Conservation (phyloP, 2,329 filamentous ascomycete species). For the Claviceps sp. region DNA sequence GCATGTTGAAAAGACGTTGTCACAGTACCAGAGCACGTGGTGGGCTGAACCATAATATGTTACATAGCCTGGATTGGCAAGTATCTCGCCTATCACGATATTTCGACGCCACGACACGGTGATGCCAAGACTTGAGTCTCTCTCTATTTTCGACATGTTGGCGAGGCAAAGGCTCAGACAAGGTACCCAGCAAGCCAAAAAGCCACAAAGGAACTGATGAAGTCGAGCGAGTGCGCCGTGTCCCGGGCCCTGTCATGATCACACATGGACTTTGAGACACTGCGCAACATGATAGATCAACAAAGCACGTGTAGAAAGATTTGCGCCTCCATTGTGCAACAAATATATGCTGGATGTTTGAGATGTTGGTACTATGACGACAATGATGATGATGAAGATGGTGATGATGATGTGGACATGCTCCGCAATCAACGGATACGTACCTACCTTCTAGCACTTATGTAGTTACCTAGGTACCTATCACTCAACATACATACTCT, state of each 20-base stretch:
- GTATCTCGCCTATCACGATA: not conserved
- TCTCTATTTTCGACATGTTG: not conserved
- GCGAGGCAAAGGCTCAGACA: not conserved
- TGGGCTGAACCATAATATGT: not conserved
- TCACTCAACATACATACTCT: no score
- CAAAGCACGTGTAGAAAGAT: not conserved
- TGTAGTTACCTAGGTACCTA: no score
- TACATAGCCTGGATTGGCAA: no score
- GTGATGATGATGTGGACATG: not conserved
- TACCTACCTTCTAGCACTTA: not conserved
- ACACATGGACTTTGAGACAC: not conserved
- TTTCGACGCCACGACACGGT: not conserved
- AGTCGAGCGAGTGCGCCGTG: not conserved
- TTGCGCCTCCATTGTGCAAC: not conserved
- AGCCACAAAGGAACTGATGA: not conserved
- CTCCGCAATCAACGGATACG: not conserved
- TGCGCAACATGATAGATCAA: not conserved
- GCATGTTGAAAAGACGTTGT: no score
- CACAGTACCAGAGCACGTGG: no score
- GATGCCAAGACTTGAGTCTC: not conserved
- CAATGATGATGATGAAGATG: not conserved
- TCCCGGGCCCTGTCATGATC: not conserved
- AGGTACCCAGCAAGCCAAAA: not conserved
- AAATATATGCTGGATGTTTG: not conserved
- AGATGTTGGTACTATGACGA: not conserved